These are phyloP conservation scores for Scenedesmus sp. DNA, from an alignment of 163 green algal species.

Conservation along the genomic window DNA sequence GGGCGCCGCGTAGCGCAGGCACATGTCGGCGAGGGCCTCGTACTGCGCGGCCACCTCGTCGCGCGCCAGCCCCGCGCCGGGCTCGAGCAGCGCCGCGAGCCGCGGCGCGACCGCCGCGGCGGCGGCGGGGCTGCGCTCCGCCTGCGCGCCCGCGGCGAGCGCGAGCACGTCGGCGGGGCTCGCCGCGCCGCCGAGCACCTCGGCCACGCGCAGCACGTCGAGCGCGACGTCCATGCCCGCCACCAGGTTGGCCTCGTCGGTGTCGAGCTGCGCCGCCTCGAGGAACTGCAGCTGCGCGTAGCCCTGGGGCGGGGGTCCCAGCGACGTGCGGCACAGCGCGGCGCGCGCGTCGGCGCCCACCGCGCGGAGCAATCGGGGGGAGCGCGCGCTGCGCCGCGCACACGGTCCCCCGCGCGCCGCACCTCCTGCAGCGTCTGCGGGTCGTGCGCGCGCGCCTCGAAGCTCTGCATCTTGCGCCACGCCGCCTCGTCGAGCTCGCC, in stretches of 20 bases:
- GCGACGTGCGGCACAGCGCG: no score
- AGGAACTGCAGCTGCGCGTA: constrained; percentile 31
- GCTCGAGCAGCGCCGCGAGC: constrained; percentile 7
- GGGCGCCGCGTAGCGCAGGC: not conserved
- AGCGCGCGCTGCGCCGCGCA: no score
- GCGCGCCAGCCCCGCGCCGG: not conserved
- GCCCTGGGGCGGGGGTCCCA: no score
- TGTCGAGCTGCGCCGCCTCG: constrained; percentile 27
- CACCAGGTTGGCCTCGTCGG: constrained; percentile 21
- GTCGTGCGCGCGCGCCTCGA: not conserved
- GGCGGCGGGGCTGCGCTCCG: constrained; percentile 18
- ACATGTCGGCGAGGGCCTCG: constrained; percentile 38
- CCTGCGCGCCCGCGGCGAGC: constrained; percentile 3
- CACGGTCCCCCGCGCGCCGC: not conserved
- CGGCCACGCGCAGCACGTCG: constrained; percentile 25
- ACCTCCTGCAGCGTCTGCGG: constrained; percentile 6
- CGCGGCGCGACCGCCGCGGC: constrained; percentile 25
- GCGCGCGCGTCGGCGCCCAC: no score
- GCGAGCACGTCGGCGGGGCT: constrained; percentile 18
- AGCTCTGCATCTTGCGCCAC: not conserved
- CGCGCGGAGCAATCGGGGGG: no score
- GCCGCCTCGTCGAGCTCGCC: constrained; percentile 14
- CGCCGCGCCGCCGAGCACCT: constrained; percentile 9
- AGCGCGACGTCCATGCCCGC: constrained; percentile 42
- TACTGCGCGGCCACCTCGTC: constrained; percentile 11